Evolutionary conservation across 768 basidiomycete species (phyloP).

Genomic region (Phanerochaete carnosa): DNA sequence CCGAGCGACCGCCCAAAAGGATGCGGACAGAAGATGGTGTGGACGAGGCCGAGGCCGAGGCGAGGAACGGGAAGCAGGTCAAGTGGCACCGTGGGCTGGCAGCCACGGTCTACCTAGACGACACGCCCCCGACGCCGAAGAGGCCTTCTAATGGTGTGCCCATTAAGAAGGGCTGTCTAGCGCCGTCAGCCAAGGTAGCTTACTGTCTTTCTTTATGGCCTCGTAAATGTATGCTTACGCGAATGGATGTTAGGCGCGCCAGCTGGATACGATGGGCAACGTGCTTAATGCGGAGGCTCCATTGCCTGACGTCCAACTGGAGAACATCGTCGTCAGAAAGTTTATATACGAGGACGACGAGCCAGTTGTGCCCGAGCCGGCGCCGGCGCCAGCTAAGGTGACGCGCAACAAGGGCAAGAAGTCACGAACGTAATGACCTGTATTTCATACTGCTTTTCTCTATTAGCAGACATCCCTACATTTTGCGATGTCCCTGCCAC

Average conservation of each 20-base stretch:
- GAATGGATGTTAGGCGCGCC: slow-evolving; percentile 41
- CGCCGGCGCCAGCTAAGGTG: slow-evolving; percentile 36
- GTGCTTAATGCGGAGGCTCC: slow-evolving; percentile 55
- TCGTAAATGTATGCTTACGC: not conserved
- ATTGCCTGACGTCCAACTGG: slow-evolving; percentile 52
- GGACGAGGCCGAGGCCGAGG: not conserved
- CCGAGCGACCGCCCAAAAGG: slow-evolving; percentile 37
- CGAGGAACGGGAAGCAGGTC: slow-evolving; percentile 50
- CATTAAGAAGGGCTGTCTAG: slow-evolving; percentile 61
- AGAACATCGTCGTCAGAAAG: slow-evolving; percentile 72
- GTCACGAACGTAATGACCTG: slow-evolving; percentile 17
- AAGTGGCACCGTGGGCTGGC: slow-evolving; percentile 76
- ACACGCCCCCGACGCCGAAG: slow-evolving; percentile 51
- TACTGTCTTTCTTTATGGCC: not conserved
- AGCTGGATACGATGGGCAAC: slow-evolving; percentile 72
- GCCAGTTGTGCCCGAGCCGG: slow-evolving; percentile 21
- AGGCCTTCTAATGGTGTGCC: slow-evolving; percentile 38
- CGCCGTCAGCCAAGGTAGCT: slow-evolving; percentile 62
- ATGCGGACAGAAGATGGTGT: slow-evolving; percentile 1
- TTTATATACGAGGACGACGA: slow-evolving; percentile 76
- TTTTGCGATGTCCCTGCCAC: not conserved
- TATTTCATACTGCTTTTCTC: not conserved
- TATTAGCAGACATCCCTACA: not conserved
- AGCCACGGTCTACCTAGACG: slow-evolving; percentile 59
- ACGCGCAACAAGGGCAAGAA: slow-evolving; percentile 38